Evolutionary conservation across 2,329 filamentous ascomycete genomes (phyloP), one percentile per base, ranked within the genome.

Genomic region (Aciculosporium take): DNA sequence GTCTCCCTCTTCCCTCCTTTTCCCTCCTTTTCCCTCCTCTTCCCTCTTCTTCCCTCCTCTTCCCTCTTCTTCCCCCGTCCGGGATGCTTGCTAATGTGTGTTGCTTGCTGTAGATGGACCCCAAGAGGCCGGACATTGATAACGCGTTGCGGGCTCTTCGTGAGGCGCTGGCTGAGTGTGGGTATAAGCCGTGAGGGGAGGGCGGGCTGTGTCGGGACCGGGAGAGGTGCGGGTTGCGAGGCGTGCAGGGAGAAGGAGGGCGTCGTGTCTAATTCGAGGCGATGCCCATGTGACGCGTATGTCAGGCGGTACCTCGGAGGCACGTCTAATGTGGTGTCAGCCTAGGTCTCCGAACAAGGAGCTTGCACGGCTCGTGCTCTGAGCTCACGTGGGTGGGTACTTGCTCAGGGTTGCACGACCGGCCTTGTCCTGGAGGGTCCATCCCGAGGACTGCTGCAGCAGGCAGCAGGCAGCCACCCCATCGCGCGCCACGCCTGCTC

Each of bases 101-200:
- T 32, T 7, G 25, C 15, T 7, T 3, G 7, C 23, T 34, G 45
- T 41, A 79, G 65, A 84, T 80, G 54, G 85, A 95, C 56, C 74
- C 84, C 23, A 76, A 75, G 47, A 74, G 88, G 48, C 73, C 72
- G 40, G 86, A 98, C 58, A 77, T 96, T 52, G 84, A 93, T 48
- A 83, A 81, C 54, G 91, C 89, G 1, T 70, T 96, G 47, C 69
- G 78, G 51, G 83, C 84, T 34, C 63, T 98, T 51, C 79, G 81
- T 65, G 75, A 79, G 42, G 78, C 80, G 7, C 65, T 96, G 48
- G 59, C 67, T 1, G 88, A 94, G 62, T 81, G 77, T 42, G 85
- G 86, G 40, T 76, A 76, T 49, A 65, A 68, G 49, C 71, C 70
- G 48, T 53, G 29, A 39, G 7, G 24, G n/a, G 20, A n/a, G 8